A percentile compares a stretch with the other conserved stretches of the same genome.
phyloP scores from a whole-genome alignment of 1,284 basidiomycete species.

The Stereum hirsutum region DNA sequence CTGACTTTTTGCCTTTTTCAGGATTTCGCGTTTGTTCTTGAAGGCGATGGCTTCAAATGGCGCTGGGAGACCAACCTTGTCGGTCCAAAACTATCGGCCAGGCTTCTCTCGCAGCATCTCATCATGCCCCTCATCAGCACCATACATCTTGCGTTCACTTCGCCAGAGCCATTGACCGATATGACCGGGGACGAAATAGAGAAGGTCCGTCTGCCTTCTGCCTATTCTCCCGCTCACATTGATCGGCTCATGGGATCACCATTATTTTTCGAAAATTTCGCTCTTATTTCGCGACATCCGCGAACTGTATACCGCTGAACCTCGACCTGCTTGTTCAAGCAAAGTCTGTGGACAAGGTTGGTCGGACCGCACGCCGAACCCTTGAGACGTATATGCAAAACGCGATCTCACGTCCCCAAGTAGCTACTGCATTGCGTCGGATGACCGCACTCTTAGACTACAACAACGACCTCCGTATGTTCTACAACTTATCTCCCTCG shows the following conservation, averaged over 20 bases:
- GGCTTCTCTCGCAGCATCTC: slow-evolving; percentile 65
- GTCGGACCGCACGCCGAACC: slow-evolving; percentile 54
- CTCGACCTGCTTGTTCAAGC: neutral
- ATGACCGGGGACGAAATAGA: slow-evolving; percentile 50
- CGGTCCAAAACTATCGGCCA: slow-evolving; percentile 54
- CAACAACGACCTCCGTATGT: slow-evolving; percentile 46
- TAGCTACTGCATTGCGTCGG: slow-evolving; percentile 55
- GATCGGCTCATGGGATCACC: slow-evolving; percentile 6
- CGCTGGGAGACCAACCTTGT: slow-evolving; percentile 64
- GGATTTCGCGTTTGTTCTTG: slow-evolving; percentile 59
- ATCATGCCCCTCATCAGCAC: slow-evolving; percentile 66
- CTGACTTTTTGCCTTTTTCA: slow-evolving; percentile 25
- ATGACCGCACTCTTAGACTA: slow-evolving; percentile 65
- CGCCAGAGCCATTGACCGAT: slow-evolving; percentile 43
- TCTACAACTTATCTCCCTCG: neutral
- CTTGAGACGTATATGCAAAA: slow-evolving; percentile 65
- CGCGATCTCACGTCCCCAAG: slow-evolving; percentile 53
- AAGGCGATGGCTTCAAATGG: slow-evolving; percentile 58
- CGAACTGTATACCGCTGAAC: neutral
- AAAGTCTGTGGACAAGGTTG: slow-evolving; percentile 60
- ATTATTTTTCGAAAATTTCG: too few species aligned
- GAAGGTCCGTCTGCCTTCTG: slow-evolving; percentile 47
- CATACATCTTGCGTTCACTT: slow-evolving; percentile 56
- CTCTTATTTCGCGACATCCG: neutral
- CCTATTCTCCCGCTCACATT: neutral